phyloP scores from a whole-genome alignment of 164 flowering plant genomes.

The Vitis vinifera region ASM3070453v1 NC_081821.1:7384501-7385000 shows the following conservation, averaged over 20 bases:
- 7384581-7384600: conserved; percentile 56
- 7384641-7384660: conserved; percentile 10
- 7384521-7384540: not conserved
- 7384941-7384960: conserved; percentile 87
- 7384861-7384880: not conserved
- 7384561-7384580: not conserved
- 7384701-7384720: too few species aligned
- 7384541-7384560: not conserved
- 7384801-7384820: too few species aligned
- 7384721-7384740: too few species aligned
- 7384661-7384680: not conserved
- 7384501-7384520: too few species aligned
- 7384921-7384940: conserved; percentile 48
- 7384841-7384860: not conserved
- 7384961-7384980: conserved; percentile 84
- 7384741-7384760: too few species aligned
- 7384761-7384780: too few species aligned
- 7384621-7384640: conserved; percentile 65
- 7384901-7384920: not conserved
- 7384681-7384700: not conserved
- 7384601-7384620: conserved; percentile 38
- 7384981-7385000: conserved; percentile 69
- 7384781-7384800: too few species aligned
- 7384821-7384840: not conserved
- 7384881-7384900: not conserved